These are phyloP conservation scores for Paxillus ammoniavirescens DNA, from an alignment of 768 basidiomycete genomes.

Conservation along the genomic window DNA sequence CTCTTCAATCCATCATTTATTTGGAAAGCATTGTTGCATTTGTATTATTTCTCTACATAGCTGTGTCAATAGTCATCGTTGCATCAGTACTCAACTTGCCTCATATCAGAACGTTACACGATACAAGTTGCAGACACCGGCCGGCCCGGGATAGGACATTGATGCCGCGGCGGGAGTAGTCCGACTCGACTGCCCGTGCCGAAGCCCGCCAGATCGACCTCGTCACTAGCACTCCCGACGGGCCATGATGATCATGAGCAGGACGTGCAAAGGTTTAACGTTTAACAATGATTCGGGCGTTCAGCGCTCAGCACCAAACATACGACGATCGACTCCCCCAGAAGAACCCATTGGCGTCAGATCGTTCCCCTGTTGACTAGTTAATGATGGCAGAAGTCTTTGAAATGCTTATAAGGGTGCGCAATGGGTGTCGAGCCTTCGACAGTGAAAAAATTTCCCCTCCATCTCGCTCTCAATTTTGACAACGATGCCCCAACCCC, in stretches of 20 bases:
- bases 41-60: slow-evolving; percentile 25
- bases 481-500: slow-evolving; percentile 31
- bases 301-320: background rate
- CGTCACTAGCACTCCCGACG: too few species aligned
- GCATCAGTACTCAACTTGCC: background rate
- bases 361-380: background rate
- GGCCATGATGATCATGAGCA: too few species aligned
- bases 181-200: too few species aligned
- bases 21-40: slow-evolving; percentile 15
- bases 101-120: too few species aligned
- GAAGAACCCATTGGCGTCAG: background rate
- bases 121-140: too few species aligned
- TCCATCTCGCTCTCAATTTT: background rate
- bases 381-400: background rate
- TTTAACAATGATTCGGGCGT: too few species aligned
- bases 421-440: too few species aligned
- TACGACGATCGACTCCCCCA: background rate
- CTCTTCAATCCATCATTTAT: slow-evolving; percentile 17
- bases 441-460: background rate
- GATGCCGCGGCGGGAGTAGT: too few species aligned
- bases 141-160: too few species aligned
- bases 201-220: too few species aligned
- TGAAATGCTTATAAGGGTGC: background rate
- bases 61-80: slow-evolving; percentile 16
- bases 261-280: too few species aligned